A percentile compares a stretch with the other conserved stretches of the same genome.
phyloP scores from a whole-genome alignment of 257 asterid genomes.

The Solanum pinnatisectum region DNA sequence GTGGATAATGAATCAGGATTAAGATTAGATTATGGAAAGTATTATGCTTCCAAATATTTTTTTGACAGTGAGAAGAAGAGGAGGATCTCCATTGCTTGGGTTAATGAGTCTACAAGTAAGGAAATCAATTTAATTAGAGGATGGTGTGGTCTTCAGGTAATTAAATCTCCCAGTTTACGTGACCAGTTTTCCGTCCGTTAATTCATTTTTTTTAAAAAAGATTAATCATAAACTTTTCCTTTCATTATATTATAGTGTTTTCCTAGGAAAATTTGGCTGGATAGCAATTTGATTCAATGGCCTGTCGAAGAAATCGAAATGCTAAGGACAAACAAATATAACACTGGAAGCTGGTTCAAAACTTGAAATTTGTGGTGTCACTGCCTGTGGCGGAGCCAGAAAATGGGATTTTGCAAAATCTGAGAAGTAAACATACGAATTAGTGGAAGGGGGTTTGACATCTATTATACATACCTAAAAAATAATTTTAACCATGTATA shows the following conservation, averaged over 20 bases:
- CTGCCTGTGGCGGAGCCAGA: too few species aligned
- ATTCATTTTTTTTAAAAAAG: too few species aligned
- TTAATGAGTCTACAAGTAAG: slow-evolving; percentile 18
- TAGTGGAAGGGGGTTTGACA: too few species aligned
- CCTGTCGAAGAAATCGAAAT: background rate
- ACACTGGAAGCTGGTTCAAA: background rate
- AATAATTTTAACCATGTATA: too few species aligned
- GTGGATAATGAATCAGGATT: background rate
- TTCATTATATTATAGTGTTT: background rate
- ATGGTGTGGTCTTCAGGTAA: slow-evolving; percentile 6
- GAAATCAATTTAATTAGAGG: slow-evolving; percentile 15
- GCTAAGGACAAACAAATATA: background rate
- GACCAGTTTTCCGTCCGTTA: background rate
- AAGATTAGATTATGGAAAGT: background rate
- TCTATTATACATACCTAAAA: too few species aligned
- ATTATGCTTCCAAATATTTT: background rate
- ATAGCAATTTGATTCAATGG: background rate
- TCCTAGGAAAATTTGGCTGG: background rate
- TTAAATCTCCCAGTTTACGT: background rate
- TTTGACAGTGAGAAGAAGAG: slow-evolving; percentile 21
- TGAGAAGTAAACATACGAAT: too few species aligned
- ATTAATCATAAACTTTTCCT: too few species aligned
- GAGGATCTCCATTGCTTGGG: slow-evolving; percentile 36
- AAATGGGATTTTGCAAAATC: too few species aligned
- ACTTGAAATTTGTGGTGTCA: background rate